Conservation (phyloP, 805 yeast species). For the Pichia gijzeniarum region DNA sequence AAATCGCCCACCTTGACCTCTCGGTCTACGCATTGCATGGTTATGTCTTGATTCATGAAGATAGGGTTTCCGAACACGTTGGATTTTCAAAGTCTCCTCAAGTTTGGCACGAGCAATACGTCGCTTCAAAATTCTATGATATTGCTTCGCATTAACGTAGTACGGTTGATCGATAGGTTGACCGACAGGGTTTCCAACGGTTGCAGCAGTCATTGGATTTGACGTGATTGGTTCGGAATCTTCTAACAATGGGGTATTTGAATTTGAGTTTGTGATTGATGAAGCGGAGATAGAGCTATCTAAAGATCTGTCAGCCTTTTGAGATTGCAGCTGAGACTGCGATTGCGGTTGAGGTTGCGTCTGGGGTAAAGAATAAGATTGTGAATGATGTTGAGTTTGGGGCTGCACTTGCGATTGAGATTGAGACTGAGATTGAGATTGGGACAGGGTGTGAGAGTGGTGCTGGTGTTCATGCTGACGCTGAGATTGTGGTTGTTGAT, state of each 20-base stretch:
- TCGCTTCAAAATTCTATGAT: slow-evolving; percentile 88
- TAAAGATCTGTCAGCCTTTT: not conserved
- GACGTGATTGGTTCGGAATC: not conserved
- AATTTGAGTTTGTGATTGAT: not conserved
- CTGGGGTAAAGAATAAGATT: not conserved
- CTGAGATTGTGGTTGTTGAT: not conserved
- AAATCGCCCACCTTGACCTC: slow-evolving; percentile 98
- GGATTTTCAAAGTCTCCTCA: slow-evolving; percentile 81
- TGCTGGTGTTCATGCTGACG: too few species aligned
- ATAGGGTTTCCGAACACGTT: slow-evolving; percentile 88
- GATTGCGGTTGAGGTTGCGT: not conserved
- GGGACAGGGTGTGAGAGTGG: too few species aligned
- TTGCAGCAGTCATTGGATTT: not conserved
- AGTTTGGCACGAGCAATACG: slow-evolving; percentile 89
- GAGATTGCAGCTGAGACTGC: not conserved
- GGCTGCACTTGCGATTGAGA: not conserved
- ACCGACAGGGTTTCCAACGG: not conserved
- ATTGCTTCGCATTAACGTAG: slow-evolving; percentile 96
- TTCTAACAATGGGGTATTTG: not conserved
- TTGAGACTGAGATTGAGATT: too few species aligned
- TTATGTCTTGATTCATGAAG: slow-evolving; percentile 95
- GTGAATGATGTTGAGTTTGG: too few species aligned
- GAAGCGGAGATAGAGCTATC: not conserved
- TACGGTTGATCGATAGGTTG: slow-evolving; percentile 69
- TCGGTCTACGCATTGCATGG: slow-evolving; percentile 98